Evolutionary conservation across 148 eudicot species (phyloP), one percentile per base, ranked within the genome.

Genomic region (Silene uniflora): DNA sequence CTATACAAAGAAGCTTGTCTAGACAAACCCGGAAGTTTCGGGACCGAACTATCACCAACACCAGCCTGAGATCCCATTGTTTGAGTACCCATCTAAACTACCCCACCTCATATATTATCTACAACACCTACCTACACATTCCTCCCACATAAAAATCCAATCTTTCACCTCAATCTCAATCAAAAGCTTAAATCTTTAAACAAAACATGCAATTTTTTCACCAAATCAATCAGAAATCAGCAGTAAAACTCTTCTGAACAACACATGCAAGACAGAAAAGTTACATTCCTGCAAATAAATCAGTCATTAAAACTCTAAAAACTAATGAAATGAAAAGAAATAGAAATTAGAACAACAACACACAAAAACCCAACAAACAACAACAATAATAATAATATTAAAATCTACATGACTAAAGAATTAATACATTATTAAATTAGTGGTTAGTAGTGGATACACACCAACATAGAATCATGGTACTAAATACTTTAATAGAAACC

Each of bases 51-150:
- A 76, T 78, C 80, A 83, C 85, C 77, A 67, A 80, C 81, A 73
- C 80, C 89, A 61, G 83, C 92, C 71, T 89, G 90, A 91, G 95
- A 90, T 85, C 97, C 97, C 97, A 91, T 90, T 81, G 81, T 83
- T 73, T 86, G 89, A 76, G 90, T 83, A 63, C 88, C 90, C 97
- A 89, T 91, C 81, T 78, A 83, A 84, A 72, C 75, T 55, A 76
- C 71, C 70, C 67, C 71, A 24, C 72, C 65, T 29, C 44, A 79
- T 19, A 78, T 62, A 78, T 78, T 52, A 39, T 21, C 79, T 56
- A 65, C 59, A 65, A 76, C 77, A 78, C 76, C 79, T 76, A 58
- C 23, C 63, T 27, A 54, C 18, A 52, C 59, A 18, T 68, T 39
- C 68, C 52, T 29, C 10, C 47, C 39, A 23, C 21, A 56, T 52